phyloP scores from a whole-genome alignment of 1,139 yeast genomes.

The Hemisphaericaspora lyxosophila region DNA sequence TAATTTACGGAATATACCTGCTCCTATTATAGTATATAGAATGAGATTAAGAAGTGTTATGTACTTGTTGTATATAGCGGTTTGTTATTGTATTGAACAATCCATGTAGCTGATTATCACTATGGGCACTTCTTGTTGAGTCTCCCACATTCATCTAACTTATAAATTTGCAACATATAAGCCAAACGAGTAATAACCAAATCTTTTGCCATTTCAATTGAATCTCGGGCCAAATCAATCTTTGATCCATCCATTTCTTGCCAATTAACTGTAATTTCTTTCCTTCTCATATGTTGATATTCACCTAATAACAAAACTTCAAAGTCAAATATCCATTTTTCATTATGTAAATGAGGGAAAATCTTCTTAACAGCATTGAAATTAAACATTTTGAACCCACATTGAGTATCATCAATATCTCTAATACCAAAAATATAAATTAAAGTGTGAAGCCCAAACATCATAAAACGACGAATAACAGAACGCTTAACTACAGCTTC shows the following conservation, averaged over 20 bases:
- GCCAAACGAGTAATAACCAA: slow-evolving; percentile 88
- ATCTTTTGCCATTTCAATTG: slow-evolving; percentile 91
- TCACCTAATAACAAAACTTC: slow-evolving; percentile 82
- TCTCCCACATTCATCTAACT: slow-evolving; percentile 32
- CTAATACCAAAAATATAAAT: slow-evolving; percentile 88
- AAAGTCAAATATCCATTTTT: slow-evolving; percentile 97
- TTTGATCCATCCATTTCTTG: slow-evolving; percentile 96
- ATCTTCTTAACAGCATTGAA: slow-evolving; percentile 60
- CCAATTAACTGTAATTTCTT: slow-evolving; percentile 90
- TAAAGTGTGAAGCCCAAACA: slow-evolving; percentile 88
- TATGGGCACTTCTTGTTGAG: slow-evolving; percentile 15
- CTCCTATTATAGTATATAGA: too few relatives aligned
- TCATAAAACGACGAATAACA: slow-evolving; percentile 80
- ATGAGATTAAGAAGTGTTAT: too few relatives aligned
- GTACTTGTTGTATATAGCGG: too few relatives aligned
- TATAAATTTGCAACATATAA: slow-evolving; percentile 79
- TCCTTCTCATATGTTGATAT: slow-evolving; percentile 62
- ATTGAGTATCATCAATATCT: slow-evolving; percentile 86
- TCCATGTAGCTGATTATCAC: too few relatives aligned
- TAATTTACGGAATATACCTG: too few relatives aligned
- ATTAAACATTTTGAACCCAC: slow-evolving; percentile 93
- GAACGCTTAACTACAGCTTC: slow-evolving; percentile 95
- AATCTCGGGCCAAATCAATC: slow-evolving; percentile 87
- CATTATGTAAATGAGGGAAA: slow-evolving; percentile 93
- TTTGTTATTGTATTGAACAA: too few relatives aligned